Percentiles rank a stretch among this genome's conserved stretches.
Conservation (phyloP, 2,329 filamentous ascomycete species). For the Diaporthe longicolla region DNA sequence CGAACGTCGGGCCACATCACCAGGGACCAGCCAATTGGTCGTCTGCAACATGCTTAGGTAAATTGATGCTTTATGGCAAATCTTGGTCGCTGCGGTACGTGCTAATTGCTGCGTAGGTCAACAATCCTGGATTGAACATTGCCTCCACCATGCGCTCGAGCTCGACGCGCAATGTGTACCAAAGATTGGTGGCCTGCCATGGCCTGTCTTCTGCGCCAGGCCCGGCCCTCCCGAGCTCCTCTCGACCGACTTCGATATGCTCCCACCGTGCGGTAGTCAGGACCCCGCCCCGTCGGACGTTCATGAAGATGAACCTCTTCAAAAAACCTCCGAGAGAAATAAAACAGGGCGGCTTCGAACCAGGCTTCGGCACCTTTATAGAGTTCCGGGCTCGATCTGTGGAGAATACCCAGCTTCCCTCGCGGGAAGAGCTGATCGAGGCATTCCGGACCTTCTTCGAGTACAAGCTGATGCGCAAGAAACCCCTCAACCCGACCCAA, state of each 20-base stretch:
- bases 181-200: constrained; percentile 67
- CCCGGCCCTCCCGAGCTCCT: constrained; percentile 45
- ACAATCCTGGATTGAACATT: constrained; percentile 32
- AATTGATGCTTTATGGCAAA: neutral
- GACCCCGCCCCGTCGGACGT: constrained; percentile 36
- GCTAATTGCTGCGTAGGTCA: constrained; percentile 29
- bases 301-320: constrained; percentile 71
- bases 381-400: constrained; percentile 75
- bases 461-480: constrained; percentile 63
- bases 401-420: constrained; percentile 75
- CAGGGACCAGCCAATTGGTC: constrained; percentile 29
- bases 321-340: constrained; percentile 70
- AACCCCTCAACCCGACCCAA: constrained; percentile 75
- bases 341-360: constrained; percentile 75
- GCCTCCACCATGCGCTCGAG: constrained; percentile 68
- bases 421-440: constrained; percentile 71
- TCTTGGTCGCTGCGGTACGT: neutral
- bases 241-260: constrained; percentile 29
- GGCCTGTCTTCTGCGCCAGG: constrained; percentile 51
- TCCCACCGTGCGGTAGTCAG: constrained; percentile 22
- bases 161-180: constrained; percentile 72
- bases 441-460: constrained; percentile 77
- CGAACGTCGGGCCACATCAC: neutral
- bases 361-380: constrained; percentile 80
- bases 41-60: constrained; percentile 41